phyloP scores from a whole-genome alignment of 495 filamentous ascomycete species.

The Penicillium paradoxum region DNA sequence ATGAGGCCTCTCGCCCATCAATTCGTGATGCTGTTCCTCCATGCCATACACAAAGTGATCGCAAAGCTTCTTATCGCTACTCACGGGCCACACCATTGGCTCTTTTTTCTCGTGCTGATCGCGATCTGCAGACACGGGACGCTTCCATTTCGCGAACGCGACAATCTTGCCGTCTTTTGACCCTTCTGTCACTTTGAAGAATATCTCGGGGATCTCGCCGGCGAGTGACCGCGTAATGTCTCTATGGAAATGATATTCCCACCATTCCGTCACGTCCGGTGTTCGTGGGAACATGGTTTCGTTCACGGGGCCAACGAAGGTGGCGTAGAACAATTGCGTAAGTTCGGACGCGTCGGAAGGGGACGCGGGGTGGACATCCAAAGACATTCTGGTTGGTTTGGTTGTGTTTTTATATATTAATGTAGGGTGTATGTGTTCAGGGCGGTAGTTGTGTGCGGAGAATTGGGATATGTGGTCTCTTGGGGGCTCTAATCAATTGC shows the following conservation, averaged over 20 bases:
- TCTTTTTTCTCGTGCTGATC: slow-evolving; percentile 9
- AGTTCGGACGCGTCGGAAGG: slow-evolving; percentile 16
- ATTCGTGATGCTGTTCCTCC: slow-evolving; percentile 10
- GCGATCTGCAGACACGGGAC: slow-evolving; percentile 6
- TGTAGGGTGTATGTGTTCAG: not conserved
- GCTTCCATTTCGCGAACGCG: slow-evolving; percentile 27
- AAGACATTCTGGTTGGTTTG: slow-evolving; percentile 10
- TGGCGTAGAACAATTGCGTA: slow-evolving; percentile 16
- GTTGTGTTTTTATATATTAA: not conserved
- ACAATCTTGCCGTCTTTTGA: slow-evolving; percentile 8
- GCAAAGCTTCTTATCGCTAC: slow-evolving; percentile 18
- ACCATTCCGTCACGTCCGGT: slow-evolving; percentile 22
- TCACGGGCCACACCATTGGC: slow-evolving; percentile 9
- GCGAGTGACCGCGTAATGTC: not conserved
- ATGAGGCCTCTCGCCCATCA: slow-evolving; percentile 23
- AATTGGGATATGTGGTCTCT: not conserved
- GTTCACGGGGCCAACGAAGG: slow-evolving; percentile 21
- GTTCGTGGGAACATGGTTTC: slow-evolving; percentile 23
- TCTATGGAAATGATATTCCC: slow-evolving; percentile 2
- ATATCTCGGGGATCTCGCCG: not conserved
- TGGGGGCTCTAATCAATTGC: too few relatives aligned
- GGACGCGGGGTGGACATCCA: slow-evolving; percentile 12
- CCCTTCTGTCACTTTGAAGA: slow-evolving; percentile 16
- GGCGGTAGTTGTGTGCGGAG: not conserved
- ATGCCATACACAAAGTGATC: slow-evolving; percentile 23